Conservation (phyloP, 2,329 filamentous ascomycete species). For the Colletotrichum liriopes region DNA sequence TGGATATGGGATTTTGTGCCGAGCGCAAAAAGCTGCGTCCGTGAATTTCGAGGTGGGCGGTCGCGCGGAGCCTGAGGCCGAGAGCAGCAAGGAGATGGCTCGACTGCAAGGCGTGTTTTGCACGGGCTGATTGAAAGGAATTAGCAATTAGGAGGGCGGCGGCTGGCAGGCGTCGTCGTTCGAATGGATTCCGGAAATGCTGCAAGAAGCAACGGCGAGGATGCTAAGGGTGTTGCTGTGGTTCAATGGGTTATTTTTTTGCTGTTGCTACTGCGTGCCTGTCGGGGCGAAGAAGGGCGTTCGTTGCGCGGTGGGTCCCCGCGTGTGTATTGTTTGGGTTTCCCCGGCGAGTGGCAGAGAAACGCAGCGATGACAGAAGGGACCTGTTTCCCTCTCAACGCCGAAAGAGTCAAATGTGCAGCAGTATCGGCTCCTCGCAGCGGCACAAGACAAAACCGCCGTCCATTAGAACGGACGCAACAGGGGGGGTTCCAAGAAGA, state of each 20-base stretch:
- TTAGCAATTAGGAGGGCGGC: constrained; percentile 36
- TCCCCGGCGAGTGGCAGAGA: constrained; percentile 14
- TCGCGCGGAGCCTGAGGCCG: constrained; percentile 32
- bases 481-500: neutral
- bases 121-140: constrained; percentile 17
- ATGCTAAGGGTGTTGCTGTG: constrained; percentile 14
- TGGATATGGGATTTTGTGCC: constrained; percentile 25
- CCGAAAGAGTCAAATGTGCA: constrained; percentile 3
- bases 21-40: constrained; percentile 39
- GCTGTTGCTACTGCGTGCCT: constrained; percentile 26
- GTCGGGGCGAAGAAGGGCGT: constrained; percentile 31
- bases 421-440: constrained; percentile 27
- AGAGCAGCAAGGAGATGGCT: constrained; percentile 7
- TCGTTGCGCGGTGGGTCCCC: constrained; percentile 37
- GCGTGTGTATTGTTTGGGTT: constrained; percentile 37
- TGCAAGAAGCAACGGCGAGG: constrained; percentile 27
- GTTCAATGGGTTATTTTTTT: constrained; percentile 17
- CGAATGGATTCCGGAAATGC: constrained; percentile 31
- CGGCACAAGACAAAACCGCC: constrained; percentile 9
- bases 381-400: neutral
- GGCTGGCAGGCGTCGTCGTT: neutral
- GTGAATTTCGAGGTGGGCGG: constrained; percentile 40
- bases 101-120: constrained; percentile 16
- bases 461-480: constrained; percentile 19
- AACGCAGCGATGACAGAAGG: neutral